Evolutionary conservation across 805 yeast species (phyloP).

Genomic region (Kurtzmaniella cleridarum): DNA sequence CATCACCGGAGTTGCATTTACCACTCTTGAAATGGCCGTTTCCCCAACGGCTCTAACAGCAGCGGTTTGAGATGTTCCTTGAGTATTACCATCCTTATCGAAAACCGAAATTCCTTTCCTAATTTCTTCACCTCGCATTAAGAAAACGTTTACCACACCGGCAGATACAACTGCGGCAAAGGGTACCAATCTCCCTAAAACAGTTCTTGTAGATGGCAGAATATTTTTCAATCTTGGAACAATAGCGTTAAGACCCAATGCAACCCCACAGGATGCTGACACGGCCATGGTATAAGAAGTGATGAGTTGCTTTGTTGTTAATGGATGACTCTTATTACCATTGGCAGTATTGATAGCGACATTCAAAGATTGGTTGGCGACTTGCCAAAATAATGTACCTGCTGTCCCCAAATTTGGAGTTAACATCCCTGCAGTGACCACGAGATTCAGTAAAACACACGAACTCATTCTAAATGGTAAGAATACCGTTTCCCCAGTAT

Average conservation of each 20-base stretch:
- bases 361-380: conserved; percentile 93
- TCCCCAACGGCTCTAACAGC: conserved; percentile 94
- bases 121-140: conserved; percentile 95
- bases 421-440: conserved; percentile 96
- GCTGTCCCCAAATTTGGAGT: conserved; percentile 87
- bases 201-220: conserved; percentile 62
- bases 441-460: conserved; percentile 86
- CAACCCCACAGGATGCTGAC: conserved; percentile 91
- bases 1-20: conserved; percentile 97
- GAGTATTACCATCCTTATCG: conserved; percentile 53
- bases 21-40: conserved; percentile 91
- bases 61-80: conserved; percentile 71
- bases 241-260: conserved; percentile 82
- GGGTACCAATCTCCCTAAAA: conserved; percentile 86
- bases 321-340: conserved; percentile 91
- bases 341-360: conserved; percentile 97
- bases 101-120: conserved; percentile 74
- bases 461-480: conserved; percentile 97
- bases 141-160: conserved; percentile 90
- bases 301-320: conserved; percentile 70
- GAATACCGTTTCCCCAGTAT: conserved; percentile 87
- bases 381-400: conserved; percentile 96
- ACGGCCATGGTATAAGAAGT: conserved; percentile 86
- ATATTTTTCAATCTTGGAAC: conserved; percentile 80
- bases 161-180: conserved; percentile 99